A percentile compares a stretch with the other conserved stretches of the same genome.
These are phyloP conservation scores for Bacidia rubella DNA, from an alignment of 495 filamentous ascomycete genomes.

Conservation along the genomic window DNA sequence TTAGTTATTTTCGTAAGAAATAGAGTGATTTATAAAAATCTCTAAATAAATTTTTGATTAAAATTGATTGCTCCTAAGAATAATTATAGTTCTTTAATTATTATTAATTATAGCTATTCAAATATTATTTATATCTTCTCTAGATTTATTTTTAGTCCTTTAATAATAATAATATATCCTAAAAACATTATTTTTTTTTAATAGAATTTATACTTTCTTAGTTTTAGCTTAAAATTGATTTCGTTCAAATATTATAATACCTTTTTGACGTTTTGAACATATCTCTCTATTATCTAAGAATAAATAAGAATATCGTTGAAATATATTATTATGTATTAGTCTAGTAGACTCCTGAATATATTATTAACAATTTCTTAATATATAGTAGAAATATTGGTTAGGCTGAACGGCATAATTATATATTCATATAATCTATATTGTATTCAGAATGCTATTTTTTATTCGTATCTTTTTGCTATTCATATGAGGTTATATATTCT, in stretches of 20 bases:
- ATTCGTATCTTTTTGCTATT: background rate
- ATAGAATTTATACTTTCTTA: slow-evolving; percentile 25
- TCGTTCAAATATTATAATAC: slow-evolving; percentile 5
- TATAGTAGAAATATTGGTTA: slow-evolving; percentile 4
- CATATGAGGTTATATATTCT: slow-evolving; percentile 1
- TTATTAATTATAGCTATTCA: slow-evolving; percentile 5
- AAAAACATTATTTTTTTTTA: slow-evolving; percentile 21
- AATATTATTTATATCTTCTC: slow-evolving; percentile 19
- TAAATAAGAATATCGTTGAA: slow-evolving; percentile 8
- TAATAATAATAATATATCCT: slow-evolving; percentile 19
- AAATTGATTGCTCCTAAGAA: slow-evolving; percentile 17
- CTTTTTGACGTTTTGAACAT: slow-evolving; percentile 3
- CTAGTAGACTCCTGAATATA: background rate
- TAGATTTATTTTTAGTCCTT: slow-evolving; percentile 21
- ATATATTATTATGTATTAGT: slow-evolving; percentile 5
- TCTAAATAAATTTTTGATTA: slow-evolving; percentile 15
- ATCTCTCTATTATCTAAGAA: background rate
- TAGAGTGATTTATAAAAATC: slow-evolving; percentile 7
- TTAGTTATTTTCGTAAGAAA: slow-evolving; percentile 9
- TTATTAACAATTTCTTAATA: slow-evolving; percentile 1
- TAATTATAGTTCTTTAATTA: slow-evolving; percentile 13
- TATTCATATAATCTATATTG: slow-evolving; percentile 7
- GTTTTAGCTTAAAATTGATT: slow-evolving; percentile 18
- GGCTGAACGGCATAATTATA: background rate
- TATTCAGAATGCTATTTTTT: slow-evolving; percentile 3